These are phyloP conservation scores for Neurospora sp. DNA, from an alignment of 2,329 filamentous ascomycete genomes.

Conservation along the genomic window DNA sequence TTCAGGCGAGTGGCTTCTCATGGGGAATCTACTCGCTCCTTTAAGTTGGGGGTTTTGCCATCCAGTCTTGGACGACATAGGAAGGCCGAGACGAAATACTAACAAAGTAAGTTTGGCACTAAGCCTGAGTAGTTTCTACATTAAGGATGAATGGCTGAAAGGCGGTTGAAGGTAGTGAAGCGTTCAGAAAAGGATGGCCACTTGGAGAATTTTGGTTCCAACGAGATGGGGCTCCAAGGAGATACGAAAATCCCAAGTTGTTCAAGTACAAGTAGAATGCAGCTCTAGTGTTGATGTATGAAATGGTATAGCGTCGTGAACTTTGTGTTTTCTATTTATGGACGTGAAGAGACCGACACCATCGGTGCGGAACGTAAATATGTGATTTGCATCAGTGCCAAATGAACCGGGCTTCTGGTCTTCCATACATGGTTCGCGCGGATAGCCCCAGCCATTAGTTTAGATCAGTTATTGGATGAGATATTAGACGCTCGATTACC, in stretches of 20 bases:
- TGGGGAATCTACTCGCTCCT: not conserved
- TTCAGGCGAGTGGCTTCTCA: not conserved
- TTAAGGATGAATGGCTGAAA: not conserved
- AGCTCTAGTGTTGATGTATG: not conserved
- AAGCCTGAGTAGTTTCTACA: not conserved
- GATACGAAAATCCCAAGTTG: not conserved
- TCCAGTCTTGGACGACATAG: not conserved
- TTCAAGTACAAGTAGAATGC: not conserved
- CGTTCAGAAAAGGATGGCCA: not conserved
- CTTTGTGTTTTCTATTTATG: not conserved
- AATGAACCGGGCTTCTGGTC: not conserved
- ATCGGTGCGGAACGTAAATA: not conserved
- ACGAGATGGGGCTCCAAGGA: not conserved
- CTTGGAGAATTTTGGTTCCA: not conserved
- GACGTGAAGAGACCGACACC: not conserved
- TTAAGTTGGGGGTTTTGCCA: not conserved
- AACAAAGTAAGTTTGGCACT: not conserved
- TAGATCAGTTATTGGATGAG: not conserved
- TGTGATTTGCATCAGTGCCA: not conserved
- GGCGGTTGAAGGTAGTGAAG: not conserved
- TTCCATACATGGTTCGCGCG: not conserved
- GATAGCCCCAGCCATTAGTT: not conserved
- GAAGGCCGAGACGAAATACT: not conserved
- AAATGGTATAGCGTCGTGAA: too few species aligned
- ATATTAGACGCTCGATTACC: not conserved